phyloP scores from a whole-genome alignment of 78 protist species.

The Blattamonas nauphoetae region DNA sequence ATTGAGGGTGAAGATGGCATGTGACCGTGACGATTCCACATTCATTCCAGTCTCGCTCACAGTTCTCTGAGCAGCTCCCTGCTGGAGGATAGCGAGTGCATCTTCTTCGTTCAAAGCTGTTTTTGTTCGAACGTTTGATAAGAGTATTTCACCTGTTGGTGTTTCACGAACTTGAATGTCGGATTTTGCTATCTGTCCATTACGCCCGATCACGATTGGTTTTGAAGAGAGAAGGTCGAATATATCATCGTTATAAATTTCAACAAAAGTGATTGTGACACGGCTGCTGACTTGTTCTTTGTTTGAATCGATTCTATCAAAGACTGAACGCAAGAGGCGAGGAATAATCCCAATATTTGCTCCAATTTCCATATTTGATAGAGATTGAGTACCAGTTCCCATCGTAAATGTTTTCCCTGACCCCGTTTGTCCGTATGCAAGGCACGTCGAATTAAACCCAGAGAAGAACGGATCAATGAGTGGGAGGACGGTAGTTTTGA shows the following conservation, averaged over 20 bases:
- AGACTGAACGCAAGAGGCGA: neutral
- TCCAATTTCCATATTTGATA: neutral
- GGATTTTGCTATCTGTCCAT: neutral
- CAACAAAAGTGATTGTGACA: neutral
- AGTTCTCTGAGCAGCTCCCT: neutral
- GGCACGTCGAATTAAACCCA: neutral
- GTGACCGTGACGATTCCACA: neutral
- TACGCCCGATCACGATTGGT: neutral
- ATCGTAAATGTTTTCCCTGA: conserved; percentile 2
- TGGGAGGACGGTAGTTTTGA: neutral
- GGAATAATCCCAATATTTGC: neutral
- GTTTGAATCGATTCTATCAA: neutral
- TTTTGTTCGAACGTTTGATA: neutral
- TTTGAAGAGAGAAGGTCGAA: neutral
- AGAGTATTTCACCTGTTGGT: neutral
- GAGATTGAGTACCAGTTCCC: neutral
- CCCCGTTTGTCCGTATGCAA: conserved; percentile 7
- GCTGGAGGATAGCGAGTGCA: neutral
- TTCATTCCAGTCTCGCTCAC: conserved; percentile 11
- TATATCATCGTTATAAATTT: conserved; percentile 3
- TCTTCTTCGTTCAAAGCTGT: neutral
- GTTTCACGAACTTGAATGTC: neutral
- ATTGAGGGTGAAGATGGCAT: neutral
- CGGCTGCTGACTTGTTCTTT: neutral
- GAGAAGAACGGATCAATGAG: neutral